These are phyloP conservation scores for Tylopilus sp. DNA, from an alignment of 768 basidiomycete genomes.

Conservation along the genomic window DNA sequence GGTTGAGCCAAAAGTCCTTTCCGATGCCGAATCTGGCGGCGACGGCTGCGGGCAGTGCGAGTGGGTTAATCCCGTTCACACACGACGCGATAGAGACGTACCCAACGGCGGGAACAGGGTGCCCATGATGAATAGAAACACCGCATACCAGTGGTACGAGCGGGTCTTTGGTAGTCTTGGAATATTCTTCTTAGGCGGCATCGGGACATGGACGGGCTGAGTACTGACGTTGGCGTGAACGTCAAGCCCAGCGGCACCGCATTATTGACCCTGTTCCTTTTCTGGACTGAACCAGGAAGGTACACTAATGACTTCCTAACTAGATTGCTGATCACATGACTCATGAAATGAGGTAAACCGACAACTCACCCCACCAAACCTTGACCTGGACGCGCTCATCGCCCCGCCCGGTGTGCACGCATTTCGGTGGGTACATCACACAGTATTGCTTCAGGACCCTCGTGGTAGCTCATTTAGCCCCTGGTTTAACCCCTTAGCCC, in stretches of 20 bases:
- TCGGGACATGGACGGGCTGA: too few species aligned
- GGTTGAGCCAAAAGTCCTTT: conserved; percentile 86
- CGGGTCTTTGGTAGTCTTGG: conserved; percentile 55
- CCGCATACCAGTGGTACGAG: conserved; percentile 76
- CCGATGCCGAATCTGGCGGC: conserved; percentile 92
- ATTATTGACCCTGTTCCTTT: conserved; percentile 3
- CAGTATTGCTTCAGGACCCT: too few species aligned
- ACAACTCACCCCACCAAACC: conserved; percentile 7
- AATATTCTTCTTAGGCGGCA: conserved; percentile 47
- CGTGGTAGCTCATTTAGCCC: not conserved
- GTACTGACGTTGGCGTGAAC: too few species aligned
- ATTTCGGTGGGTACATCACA: conserved; percentile 13
- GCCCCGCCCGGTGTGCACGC: conserved; percentile 17
- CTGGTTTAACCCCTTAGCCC: conserved; percentile 4
- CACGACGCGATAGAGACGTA: conserved; percentile 31
- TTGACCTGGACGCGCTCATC: conserved; percentile 23
- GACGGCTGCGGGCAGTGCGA: conserved; percentile 57
- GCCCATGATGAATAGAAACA: conserved; percentile 83
- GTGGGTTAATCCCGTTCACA: not conserved
- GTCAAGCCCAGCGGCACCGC: not conserved
- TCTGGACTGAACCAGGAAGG: not conserved
- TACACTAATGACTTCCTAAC: conserved; percentile 5
- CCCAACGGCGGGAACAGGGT: conserved; percentile 90
- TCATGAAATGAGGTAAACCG: conserved; percentile 27
- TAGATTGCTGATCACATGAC: conserved; percentile 20